A percentile compares a stretch with the other conserved stretches of the same genome.
phyloP scores from a whole-genome alignment of 2,329 filamentous ascomycete genomes.

The Hypoxylon sp. region DNA sequence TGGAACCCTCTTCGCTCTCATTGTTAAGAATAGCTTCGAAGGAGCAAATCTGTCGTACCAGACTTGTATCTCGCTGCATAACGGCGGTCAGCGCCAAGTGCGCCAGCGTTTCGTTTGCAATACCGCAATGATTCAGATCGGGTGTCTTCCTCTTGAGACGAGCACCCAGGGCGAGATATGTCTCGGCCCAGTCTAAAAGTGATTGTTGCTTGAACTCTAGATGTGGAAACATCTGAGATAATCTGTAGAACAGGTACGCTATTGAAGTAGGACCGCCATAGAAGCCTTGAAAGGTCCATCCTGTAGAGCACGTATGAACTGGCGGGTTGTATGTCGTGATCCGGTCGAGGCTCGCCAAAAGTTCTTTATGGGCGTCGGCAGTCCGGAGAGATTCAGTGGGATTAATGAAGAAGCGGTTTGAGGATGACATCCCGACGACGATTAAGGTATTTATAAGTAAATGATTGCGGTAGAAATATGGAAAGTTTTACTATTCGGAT shows the following conservation, averaged over 20 bases:
- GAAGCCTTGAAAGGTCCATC: conserved; percentile 61
- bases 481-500: not conserved
- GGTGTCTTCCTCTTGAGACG: conserved; percentile 54
- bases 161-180: conserved; percentile 61
- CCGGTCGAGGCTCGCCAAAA: conserved; percentile 47
- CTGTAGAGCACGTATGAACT: conserved; percentile 51
- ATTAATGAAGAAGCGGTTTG: conserved; percentile 45
- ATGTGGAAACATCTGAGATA: conserved; percentile 62
- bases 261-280: conserved; percentile 69
- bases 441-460: not conserved
- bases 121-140: conserved; percentile 63
- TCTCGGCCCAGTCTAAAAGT: conserved; percentile 62
- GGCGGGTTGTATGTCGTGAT: conserved; percentile 46
- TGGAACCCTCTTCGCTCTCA: conserved; percentile 62
- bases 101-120: conserved; percentile 65
- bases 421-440: conserved; percentile 30
- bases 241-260: conserved; percentile 68
- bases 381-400: conserved; percentile 17
- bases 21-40: conserved; percentile 61
- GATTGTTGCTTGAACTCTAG: conserved; percentile 61
- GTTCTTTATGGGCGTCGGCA: conserved; percentile 42
- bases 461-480: not conserved
- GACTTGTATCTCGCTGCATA: conserved; percentile 57
- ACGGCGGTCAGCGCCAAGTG: conserved; percentile 63
- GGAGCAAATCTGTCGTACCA: conserved; percentile 60